Percentiles rank a stretch among this genome's conserved stretches.
Evolutionary conservation across 2,329 filamentous ascomycete genomes (phyloP).

Genomic region (Xylogone sp.): DNA sequence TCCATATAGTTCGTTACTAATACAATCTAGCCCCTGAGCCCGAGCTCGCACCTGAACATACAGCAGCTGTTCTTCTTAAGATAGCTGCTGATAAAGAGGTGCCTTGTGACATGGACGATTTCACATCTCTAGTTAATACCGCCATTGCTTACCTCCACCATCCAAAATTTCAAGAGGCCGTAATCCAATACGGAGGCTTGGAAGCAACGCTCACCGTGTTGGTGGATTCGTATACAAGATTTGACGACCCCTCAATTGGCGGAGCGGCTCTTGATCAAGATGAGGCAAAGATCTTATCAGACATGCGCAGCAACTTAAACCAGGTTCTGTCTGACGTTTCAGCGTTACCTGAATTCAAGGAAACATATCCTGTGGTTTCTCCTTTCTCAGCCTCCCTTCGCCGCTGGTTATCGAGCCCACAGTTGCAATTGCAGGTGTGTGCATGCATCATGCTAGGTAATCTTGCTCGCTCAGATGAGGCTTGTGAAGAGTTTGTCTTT

Average conservation of each 20-base stretch:
- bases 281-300: constrained; percentile 46
- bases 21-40: constrained; percentile 21
- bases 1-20: constrained; percentile 2
- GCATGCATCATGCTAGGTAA: constrained; percentile 61
- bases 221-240: constrained; percentile 41
- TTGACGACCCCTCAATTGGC: constrained; percentile 28
- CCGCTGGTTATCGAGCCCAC: constrained; percentile 40
- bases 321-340: constrained; percentile 48
- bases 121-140: constrained; percentile 46
- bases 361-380: constrained; percentile 38
- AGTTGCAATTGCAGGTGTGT: constrained; percentile 47
- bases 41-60: constrained; percentile 35
- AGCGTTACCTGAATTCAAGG: constrained; percentile 42
- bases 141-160: constrained; percentile 54
- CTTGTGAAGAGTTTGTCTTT: constrained; percentile 47
- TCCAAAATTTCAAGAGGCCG: constrained; percentile 44
- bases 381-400: constrained; percentile 38
- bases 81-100: constrained; percentile 40
- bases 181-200: constrained; percentile 34
- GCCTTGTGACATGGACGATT: constrained; percentile 49
- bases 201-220: constrained; percentile 46
- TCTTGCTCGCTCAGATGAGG: constrained; percentile 53
- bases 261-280: constrained; percentile 24
- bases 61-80: constrained; percentile 45
- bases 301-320: constrained; percentile 47